These are phyloP conservation scores for Penicillium sp. DNA, from an alignment of 2,329 filamentous ascomycete species.

Conservation along the genomic window DNA sequence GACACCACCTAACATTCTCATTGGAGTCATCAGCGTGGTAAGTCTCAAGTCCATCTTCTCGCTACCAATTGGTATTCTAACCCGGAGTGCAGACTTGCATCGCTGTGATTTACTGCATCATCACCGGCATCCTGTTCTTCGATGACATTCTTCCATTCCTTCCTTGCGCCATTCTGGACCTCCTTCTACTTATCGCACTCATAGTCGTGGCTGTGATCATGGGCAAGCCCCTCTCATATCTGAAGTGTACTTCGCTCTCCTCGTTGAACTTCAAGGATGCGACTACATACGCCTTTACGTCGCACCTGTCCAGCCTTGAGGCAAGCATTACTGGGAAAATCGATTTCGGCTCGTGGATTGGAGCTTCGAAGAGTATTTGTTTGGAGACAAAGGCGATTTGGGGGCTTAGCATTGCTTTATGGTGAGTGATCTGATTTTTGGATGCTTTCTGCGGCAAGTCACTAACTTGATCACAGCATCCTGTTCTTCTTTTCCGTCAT, in stretches of 20 bases:
- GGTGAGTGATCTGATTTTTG: conserved; percentile 52
- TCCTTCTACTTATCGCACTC: conserved; percentile 73
- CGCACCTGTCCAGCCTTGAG: conserved; percentile 59
- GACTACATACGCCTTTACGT: conserved; percentile 61
- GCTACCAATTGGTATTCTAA: background rate
- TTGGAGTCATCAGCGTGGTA: conserved; percentile 81
- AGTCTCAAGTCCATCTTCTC: conserved; percentile 45
- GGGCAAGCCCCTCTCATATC: conserved; percentile 78
- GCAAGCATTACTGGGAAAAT: conserved; percentile 58
- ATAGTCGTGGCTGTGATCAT: conserved; percentile 78
- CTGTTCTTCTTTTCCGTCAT: conserved; percentile 70
- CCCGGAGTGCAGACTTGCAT: conserved; percentile 68
- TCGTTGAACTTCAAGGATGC: conserved; percentile 54
- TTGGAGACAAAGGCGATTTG: conserved; percentile 85
- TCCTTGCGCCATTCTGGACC: conserved; percentile 69
- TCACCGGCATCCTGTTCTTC: conserved; percentile 81
- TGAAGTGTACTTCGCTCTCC: conserved; percentile 69
- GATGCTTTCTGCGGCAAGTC: conserved; percentile 1
- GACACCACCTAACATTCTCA: conserved; percentile 72
- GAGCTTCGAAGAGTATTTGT: conserved; percentile 71
- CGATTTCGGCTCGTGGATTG: conserved; percentile 62
- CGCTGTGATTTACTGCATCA: conserved; percentile 76
- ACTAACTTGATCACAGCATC: conserved; percentile 49
- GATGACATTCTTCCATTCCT: conserved; percentile 78
- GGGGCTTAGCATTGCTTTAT: conserved; percentile 82